Percentiles rank a stretch among this genome's conserved stretches.
Evolutionary conservation across 164 flowering plant genomes (phyloP).

Genomic region (Berberis vulgaris): DNA sequence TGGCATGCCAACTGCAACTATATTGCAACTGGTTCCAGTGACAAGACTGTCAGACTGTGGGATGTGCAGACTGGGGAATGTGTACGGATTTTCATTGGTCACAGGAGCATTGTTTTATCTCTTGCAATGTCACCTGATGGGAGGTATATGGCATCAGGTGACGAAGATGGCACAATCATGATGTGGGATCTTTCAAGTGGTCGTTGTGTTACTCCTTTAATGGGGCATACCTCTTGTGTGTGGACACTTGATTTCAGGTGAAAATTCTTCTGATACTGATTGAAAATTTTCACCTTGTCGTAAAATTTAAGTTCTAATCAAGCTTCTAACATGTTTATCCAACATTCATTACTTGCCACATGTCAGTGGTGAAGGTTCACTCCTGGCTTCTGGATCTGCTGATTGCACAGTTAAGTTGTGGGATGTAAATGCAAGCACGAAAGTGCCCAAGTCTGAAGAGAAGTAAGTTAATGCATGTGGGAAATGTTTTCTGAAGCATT

Average conservation of each 20-base stretch:
- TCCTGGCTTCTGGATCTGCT: constrained; percentile 98
- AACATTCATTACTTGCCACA: background rate
- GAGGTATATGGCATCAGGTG: constrained; percentile 96
- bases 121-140: constrained; percentile 99
- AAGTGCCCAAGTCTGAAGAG: constrained; percentile 49
- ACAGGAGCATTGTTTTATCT: constrained; percentile 80
- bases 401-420: constrained; percentile 92
- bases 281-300: background rate
- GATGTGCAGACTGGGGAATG: constrained; percentile 94
- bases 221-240: constrained; percentile 85
- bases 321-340: too few species aligned
- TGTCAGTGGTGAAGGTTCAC: constrained; percentile 86
- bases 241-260: constrained; percentile 96
- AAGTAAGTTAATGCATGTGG: constrained; percentile 40
- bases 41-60: constrained; percentile 95
- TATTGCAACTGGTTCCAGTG: constrained; percentile 94
- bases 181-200: constrained; percentile 98
- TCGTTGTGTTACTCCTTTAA: constrained; percentile 78
- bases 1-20: constrained; percentile 99
- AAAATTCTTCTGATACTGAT: background rate
- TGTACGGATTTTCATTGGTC: constrained; percentile 92
- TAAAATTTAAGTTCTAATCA: too few species aligned
- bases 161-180: constrained; percentile 95
- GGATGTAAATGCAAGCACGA: constrained; percentile 87
- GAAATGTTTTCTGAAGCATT: background rate